Base-by-base conservation (phyloP, 352 stramenopile species). In the Pilasporangium apinafurcum region DNA sequence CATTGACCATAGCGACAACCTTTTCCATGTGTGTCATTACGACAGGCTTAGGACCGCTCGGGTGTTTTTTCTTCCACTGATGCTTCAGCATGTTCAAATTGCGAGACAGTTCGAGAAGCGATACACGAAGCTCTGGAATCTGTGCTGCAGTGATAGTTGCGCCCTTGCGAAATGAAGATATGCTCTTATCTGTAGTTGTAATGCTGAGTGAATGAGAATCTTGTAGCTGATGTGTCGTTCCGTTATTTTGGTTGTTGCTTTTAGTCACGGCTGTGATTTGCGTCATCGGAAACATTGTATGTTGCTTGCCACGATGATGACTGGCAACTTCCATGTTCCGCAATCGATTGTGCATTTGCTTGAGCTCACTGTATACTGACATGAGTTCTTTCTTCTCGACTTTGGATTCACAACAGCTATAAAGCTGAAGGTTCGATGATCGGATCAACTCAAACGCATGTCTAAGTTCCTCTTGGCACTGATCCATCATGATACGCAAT, bases 11-110 rank as follows among this genome's bases (percentile, higher is more conserved):
- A 1, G 56, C 32, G 18, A 84, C 53, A 8, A 92, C 53, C 20
- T 85, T 86, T 5, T 92, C 72, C 9, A 92, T 41, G 46, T 88
- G 78, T 12, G 74, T 64, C 34, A 69, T 74, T 13, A 83, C 73
- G 8, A 86, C 53, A 0, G 62, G 53, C 38, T 87, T 86, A 17
- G 78, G 35, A 4, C 54, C 61, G 37, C 62, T 56, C 2, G 33
- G 28, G 20, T 65, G 48, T 31, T 78, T 60, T 20, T 71, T 80
- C 34, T 77, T 68, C 68, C 72, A 83, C 17, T 65, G 59, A 21
- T 84, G 62, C 16, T 80, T 73, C 9, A 89, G 51, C 18, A 76
- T 12, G n/a, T 85, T 80, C 17, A 92, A 56, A 42, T 86, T 88
- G 3, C 68, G 67, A 4, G 69, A 79, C 27, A 92, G 45, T 45